Base-by-base conservation (phyloP, 306 rosid species). In the Carpinus fangiana region DNA sequence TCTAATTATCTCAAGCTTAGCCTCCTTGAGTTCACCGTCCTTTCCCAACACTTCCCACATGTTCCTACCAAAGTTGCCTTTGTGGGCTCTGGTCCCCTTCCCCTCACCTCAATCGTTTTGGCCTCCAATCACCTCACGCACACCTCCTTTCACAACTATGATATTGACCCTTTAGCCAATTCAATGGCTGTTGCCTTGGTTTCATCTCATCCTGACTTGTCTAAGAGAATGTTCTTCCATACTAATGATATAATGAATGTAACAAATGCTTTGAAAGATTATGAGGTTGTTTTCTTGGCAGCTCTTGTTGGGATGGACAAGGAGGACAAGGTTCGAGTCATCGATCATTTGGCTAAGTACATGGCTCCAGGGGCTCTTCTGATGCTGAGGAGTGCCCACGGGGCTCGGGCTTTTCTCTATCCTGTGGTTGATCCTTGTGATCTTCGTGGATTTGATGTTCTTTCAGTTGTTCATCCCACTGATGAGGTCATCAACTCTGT, bases 51-150 rank as follows among this genome's bases (percentile, higher is more conserved):
- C 82, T 65, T 38, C 43, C 23, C 81, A 13, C 74, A 74, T 20
- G 78, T 17, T 18, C 93, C 93, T 0, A 55, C 4, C 54, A 67
- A 86, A 17, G 79, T 92, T 10, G 97, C 97, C 76, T 94, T 92
- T 46, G 82, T 92, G n/a, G 98, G 98, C 41, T 94, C 98, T 0
- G 97, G 98, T 16, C 96, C 98, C 0, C 98, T 92, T 43, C 97
- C 98, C 7, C 86, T 94, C 0, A 89, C 98, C 31, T 94, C 98
- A 2, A 87, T 94, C 61, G 94, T 94, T 0, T 60, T 94, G 71
- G 98, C 98, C 47, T 84, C 91, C 0, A 85, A 87, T 3, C 93
- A 94, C 88, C 85, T 94, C 47, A 79, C 82, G 8, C 23, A 78
- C 21, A 81, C 98, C 41, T 36, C 74, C 67, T 89, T 95, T 21